Percentiles rank a stretch among this genome's conserved stretches.
These are phyloP conservation scores for Starmerella vitae DNA, from an alignment of 805 yeast genomes.

Conservation along the genomic window DNA sequence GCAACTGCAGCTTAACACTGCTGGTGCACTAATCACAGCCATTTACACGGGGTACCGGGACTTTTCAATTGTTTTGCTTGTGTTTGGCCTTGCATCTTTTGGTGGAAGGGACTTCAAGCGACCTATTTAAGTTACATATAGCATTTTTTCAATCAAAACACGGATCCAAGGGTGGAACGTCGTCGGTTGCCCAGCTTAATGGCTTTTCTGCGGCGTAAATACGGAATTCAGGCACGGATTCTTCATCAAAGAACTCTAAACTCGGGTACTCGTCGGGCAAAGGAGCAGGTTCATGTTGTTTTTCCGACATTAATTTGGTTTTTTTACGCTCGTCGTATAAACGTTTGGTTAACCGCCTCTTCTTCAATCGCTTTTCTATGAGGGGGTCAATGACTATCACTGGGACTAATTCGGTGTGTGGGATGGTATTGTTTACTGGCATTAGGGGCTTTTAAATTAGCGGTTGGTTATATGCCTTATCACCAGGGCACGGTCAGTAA, in stretches of 20 bases:
- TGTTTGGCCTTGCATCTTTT: conserved; percentile 18
- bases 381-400: conserved; percentile 2
- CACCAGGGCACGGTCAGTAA: not conserved
- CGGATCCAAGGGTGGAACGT: not conserved
- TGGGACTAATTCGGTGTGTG: conserved; percentile 2
- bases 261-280: not conserved
- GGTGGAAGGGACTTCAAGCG: conserved; percentile 11
- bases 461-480: not conserved
- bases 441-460: not conserved
- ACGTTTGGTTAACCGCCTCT: conserved; percentile 9
- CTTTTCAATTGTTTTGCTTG: conserved; percentile 22
- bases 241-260: not conserved
- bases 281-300: not conserved
- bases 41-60: conserved; percentile 20
- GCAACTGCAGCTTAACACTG: conserved; percentile 18
- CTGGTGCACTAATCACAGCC: conserved; percentile 13
- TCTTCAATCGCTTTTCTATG: conserved; percentile 8
- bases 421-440: not conserved
- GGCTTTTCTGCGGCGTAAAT: too few relatives aligned
- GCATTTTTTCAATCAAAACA: not conserved
- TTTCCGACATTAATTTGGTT: too few relatives aligned
- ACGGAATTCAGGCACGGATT: too few relatives aligned
- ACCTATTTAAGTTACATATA: not conserved
- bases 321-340: conserved; percentile 8
- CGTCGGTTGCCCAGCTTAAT: not conserved